Conservation (phyloP, 768 basidiomycete genomes). For the Epithele typhae region DNA sequence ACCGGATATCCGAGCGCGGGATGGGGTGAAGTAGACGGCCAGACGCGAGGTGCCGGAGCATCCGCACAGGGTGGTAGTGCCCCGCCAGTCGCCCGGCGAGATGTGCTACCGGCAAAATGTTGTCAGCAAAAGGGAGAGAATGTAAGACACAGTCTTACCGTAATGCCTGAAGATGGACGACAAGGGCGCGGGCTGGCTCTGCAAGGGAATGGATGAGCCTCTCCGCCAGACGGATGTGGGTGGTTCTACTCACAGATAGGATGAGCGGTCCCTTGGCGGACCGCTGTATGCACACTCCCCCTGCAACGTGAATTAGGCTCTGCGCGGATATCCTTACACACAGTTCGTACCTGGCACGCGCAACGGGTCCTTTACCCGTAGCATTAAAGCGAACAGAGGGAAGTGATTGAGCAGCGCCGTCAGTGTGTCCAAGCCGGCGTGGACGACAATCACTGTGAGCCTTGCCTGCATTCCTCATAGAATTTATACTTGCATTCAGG, state of each 20-base stretch:
- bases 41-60: constrained; percentile 13
- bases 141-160: constrained; percentile 4
- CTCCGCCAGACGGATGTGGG: no score
- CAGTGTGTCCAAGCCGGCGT: constrained; percentile 58
- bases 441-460: constrained; percentile 48
- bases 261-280: constrained; percentile 5
- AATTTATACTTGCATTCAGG: not conserved
- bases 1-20: constrained; percentile 15
- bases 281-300: constrained; percentile 8
- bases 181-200: constrained; percentile 16
- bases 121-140: not conserved
- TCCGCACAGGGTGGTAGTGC: constrained; percentile 16
- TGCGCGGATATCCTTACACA: constrained; percentile 5
- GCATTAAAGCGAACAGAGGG: constrained; percentile 83
- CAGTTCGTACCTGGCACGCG: constrained; percentile 81
- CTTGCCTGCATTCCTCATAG: constrained; percentile 54
- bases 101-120: constrained; percentile 4
- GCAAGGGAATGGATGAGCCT: not conserved
- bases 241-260: constrained; percentile 7
- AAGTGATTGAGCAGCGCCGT: constrained; percentile 88
- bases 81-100: constrained; percentile 12
- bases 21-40: constrained; percentile 14
- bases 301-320: not conserved
- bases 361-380: constrained; percentile 78
- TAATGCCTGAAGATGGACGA: constrained; percentile 21